Evolutionary conservation across 1,284 basidiomycete species (phyloP), one percentile per base, ranked within the genome.

Genomic region (Chondrostereum purpureum): DNA sequence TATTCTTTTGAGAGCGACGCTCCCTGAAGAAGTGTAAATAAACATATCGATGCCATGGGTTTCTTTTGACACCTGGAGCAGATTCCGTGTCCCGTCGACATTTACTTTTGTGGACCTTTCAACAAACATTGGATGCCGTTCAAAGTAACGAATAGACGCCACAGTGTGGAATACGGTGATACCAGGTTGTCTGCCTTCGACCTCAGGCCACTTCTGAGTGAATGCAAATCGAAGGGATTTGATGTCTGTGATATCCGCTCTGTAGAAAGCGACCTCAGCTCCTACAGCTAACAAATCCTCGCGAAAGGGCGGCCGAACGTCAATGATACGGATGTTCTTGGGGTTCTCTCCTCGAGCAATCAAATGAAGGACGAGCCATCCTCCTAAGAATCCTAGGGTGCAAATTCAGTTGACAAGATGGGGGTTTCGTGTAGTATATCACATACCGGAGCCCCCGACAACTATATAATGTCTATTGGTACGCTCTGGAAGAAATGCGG

Each of bases 391-490:
- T 1, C 76, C 77, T 2, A n/a, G n/a, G n/a, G n/a, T n/a, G n/a
- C 20, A 24, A n/a, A n/a, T n/a, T n/a, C n/a, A n/a, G n/a, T n/a
- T n/a, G n/a, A n/a, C n/a, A n/a, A n/a, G 22, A 27, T 38, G 3
- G 8, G 19, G n/a, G 1, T n/a, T n/a, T n/a, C n/a, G n/a, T n/a
- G n/a, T n/a, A n/a, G n/a, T n/a, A n/a, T n/a, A n/a, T n/a, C n/a
- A n/a, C 42, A 23, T 52, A 62, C 71, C 48, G 54, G 77, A 73
- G 49, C 77, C 75, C 20, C 76, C 75, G 20, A 70, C 58, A 2
- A 78, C 62, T 39, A 78, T 72, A 50, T 79, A 79, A 39, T 70
- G 63, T 49, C 77, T 63, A n/a, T 73, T 73, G 1, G 76, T 80
- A 52, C 64, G 71, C 2, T 67, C 67, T 5, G 74, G 73, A 23